phyloP scores from a whole-genome alignment of 1,284 basidiomycete species.

The Puccinia horiana region DNA sequence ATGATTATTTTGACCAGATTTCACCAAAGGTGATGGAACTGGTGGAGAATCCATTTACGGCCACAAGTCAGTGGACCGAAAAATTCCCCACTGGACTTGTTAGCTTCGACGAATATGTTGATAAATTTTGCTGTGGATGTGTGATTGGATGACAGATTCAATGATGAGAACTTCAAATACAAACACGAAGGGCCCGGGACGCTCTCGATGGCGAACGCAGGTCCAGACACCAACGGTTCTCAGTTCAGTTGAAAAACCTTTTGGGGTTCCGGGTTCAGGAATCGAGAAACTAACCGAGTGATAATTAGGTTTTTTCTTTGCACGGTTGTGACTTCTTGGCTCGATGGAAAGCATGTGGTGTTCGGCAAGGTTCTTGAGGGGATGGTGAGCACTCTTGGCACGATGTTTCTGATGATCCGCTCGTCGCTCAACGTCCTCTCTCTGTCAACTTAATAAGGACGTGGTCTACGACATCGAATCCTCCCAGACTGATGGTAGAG shows the following conservation, averaged over 20 bases:
- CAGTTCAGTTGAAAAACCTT: constrained; percentile 26
- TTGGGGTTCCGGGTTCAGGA: background rate
- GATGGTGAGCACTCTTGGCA: constrained; percentile 29
- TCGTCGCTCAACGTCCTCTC: background rate
- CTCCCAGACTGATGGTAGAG: constrained; percentile 5
- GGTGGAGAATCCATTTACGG: constrained; percentile 48
- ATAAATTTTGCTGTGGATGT: background rate
- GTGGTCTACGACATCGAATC: constrained; percentile 39
- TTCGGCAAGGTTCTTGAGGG: constrained; percentile 47
- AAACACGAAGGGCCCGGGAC: constrained; percentile 47
- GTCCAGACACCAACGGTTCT: constrained; percentile 45
- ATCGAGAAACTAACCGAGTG: background rate
- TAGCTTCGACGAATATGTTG: background rate
- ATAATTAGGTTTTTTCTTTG: constrained; percentile 41
- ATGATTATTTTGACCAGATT: constrained; percentile 19
- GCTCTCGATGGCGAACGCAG: constrained; percentile 46
- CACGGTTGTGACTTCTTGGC: constrained; percentile 44
- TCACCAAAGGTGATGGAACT: constrained; percentile 44
- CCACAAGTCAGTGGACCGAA: constrained; percentile 14
- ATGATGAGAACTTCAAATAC: constrained; percentile 47
- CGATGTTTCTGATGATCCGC: background rate
- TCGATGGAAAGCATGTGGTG: constrained; percentile 44
- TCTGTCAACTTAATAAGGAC: constrained; percentile 16
- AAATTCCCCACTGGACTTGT: background rate
- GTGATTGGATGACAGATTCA: constrained; percentile 16